Evolutionary conservation across 805 yeast genomes (phyloP), one percentile per base, ranked within the genome.

Genomic region (Ogataea nonfermentans): DNA sequence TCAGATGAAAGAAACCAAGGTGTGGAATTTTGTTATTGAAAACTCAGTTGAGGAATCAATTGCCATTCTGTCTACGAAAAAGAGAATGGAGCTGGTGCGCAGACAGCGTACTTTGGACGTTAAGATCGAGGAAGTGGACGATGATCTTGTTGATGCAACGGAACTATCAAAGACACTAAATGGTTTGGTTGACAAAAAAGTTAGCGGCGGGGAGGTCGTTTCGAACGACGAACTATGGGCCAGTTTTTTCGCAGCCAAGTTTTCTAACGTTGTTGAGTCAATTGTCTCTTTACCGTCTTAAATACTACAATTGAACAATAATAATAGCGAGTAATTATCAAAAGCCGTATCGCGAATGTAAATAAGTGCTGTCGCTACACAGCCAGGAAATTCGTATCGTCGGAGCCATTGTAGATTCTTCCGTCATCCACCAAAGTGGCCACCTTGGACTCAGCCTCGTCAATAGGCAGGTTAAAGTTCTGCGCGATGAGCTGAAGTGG

Each of bases 11-110:
- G 79, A 76, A 11, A 93, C 99, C 0, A 83, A 81, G 1, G 95
- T 91, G 2, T 93, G 98, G 96, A 82, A 84, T 76, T 89, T 91
- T 65, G 80, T 84, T 16, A 83, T 90, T 40, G 77, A 75, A 40
- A 80, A 82, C 28, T 79, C 95, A 0, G 95, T 93, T 11, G 99
- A 93, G 60, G 96, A 91, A 56, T 82, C 87, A 31, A 85, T 93
- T 32, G 76, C 87, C 24, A 62, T 76, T n/a, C 59, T 84, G 38
- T 74, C 88, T 0, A 78, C 89, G 0, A 71, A 75, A 43, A 79
- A 76, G 49, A 65, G 93, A 33, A 49, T 81, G 10, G 67, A 67
- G 41, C 68, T 67, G 47, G 53, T 63, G 34, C 52, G 54, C 32
- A 59, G 55, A 12, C 38, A 34, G 31, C 52, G 55, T 8, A 32